Base-by-base conservation (phyloP, 495 filamentous ascomycete genomes). In the Hyphodiscus hymeniophilus region DNA sequence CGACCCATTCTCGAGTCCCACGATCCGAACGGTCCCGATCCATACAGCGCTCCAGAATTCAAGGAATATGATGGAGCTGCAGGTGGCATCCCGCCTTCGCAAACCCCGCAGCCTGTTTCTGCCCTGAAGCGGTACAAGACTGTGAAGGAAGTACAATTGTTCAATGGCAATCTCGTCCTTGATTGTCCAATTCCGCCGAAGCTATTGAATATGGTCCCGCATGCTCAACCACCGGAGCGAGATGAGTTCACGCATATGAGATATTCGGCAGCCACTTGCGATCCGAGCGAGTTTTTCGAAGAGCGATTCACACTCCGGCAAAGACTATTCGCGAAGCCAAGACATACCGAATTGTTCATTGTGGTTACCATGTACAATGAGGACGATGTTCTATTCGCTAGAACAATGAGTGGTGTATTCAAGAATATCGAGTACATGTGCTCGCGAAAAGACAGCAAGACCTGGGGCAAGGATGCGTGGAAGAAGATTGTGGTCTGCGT, bases 351-450 rank as follows among this genome's bases (percentile, higher is more conserved):
- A 69, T 74, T 99, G 0, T 97, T 99, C 66, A 96, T 99, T 60
- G 92, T 87, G 7, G 77, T 99, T 33, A 99, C 94, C 24, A 99
- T 99, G 94, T 99, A 89, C 69, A 99, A 99, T 59, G 94, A 99
- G 63, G 89, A 99, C 61, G 94, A 97, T 49, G 85, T 95, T 50
- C 75, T 97, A 15, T 95, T 99, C 60, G 89, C 94, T 31, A 80
- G 94, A 30, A 99, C 94, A 3, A 86, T 99, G 88, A 87, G 84
- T 7, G 94, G 94, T 67, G 91, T 99, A 1, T 84, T 97, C 71
- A 96, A 96, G 69, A 99, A 99, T 61, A 85, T 99, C 55, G 87
- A 95, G 66, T 87, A 89, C 68, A 94, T 99, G 87, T 94, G 90
- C 69, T 87, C 80, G 31, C 75, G 91, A 30, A 84, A 82, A 5